Evolutionary conservation across 176 grass and related monocot species (phyloP), one percentile per base, ranked within the genome.

Genomic region (Bothriochloa decipiens): DNA sequence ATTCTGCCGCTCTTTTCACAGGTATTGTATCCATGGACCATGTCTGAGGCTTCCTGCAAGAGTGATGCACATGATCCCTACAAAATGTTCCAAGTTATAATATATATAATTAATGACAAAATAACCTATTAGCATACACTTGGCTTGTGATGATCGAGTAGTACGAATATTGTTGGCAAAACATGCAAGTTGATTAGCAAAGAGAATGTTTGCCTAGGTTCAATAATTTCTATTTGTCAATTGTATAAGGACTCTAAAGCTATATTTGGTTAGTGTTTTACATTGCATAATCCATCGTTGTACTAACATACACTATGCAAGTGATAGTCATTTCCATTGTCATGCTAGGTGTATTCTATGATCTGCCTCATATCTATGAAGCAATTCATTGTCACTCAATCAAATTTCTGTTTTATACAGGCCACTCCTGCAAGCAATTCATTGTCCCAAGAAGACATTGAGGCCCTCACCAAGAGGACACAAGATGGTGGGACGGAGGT

Each of bases 401-500:
- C 8, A 55, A 81, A 14, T 55, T 73, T 45, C 22, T 69, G 40
- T 47, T 78, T 58, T n/a, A 69, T 74, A 22, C 80, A 92, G 93
- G 96, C 91, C 11, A 94, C 96, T 78, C 89, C 93, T 80, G 77
- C 76, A 12, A 92, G 71, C 50, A 96, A 96, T 86, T 84, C 86
- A 20, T 85, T 98, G 80, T 88, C 89, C 4, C 67, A 87, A 2
- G 93, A 98, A 68, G 87, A 94, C 61, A 92, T 94, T 58, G 89
- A 86, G 62, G 96, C 91, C 60, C 91, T 99, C 65, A 96, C 96
- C 62, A 99, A 96, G 83, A 94, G 96, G 86, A 98, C 91, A 66
- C 96, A 99, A 85, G 93, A 99, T 42, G 96, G 96, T 75, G 93
- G 93, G 52, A 99, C 93, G 4, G 93, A 99, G 85, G 96, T 99